These are phyloP conservation scores for Russula foetens DNA, from an alignment of 768 basidiomycete genomes.

Conservation along the genomic window DNA sequence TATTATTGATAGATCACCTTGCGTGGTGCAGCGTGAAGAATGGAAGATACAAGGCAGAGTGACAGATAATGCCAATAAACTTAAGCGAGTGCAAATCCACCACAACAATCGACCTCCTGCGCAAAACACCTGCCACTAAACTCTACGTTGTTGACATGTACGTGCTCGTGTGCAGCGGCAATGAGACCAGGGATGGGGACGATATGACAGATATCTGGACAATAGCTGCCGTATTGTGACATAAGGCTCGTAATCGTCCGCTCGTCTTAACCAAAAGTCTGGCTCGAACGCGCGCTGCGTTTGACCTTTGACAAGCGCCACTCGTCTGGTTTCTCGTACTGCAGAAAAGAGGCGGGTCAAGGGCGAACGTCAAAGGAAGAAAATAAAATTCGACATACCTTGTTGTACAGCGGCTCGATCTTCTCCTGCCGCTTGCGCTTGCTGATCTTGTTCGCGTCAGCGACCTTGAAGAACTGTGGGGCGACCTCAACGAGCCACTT, in stretches of 20 bases:
- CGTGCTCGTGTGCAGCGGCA: no score
- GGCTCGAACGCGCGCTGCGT: slow-evolving; percentile 86
- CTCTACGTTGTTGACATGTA: no score
- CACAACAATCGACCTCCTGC: no score
- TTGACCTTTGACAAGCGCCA: slow-evolving; percentile 94
- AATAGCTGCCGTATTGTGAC: neutral
- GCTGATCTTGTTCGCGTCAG: slow-evolving; percentile 95
- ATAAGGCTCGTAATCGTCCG: no score
- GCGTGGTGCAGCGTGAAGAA: no score
- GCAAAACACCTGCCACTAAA: no score
- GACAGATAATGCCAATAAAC: neutral
- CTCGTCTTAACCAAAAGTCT: slow-evolving; percentile 70
- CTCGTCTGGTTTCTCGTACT: slow-evolving; percentile 87
- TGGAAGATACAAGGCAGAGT: neutral
- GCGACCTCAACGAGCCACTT: slow-evolving; percentile 99
- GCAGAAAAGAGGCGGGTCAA: slow-evolving; percentile 9
- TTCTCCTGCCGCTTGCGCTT: slow-evolving; percentile 95
- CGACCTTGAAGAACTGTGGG: slow-evolving; percentile 97
- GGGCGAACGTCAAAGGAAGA: neutral
- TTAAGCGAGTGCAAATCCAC: no score
- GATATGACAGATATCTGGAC: neutral
- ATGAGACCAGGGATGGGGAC: no score
- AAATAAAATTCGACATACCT: slow-evolving; percentile 31
- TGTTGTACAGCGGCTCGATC: slow-evolving; percentile 94
- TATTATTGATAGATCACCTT: no score